Base-by-base conservation (phyloP, 495 filamentous ascomycete genomes). In the Penicillium ucsense region DNA sequence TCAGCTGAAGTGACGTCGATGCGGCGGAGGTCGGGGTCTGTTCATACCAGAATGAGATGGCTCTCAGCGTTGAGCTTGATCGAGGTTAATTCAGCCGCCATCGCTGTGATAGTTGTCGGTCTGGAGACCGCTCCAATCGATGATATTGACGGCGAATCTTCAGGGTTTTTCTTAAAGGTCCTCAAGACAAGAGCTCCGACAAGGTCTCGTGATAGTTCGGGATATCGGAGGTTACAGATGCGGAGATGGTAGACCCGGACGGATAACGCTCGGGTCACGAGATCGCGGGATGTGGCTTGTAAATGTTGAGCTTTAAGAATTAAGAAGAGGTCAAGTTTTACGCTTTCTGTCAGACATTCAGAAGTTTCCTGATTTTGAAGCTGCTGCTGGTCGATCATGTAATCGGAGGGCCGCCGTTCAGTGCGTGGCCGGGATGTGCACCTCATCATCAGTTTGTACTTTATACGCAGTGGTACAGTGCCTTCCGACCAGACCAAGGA, bases 61-160 rank as follows among this genome's bases (percentile, higher is more conserved):
- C 73, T 78, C 63, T 88, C 84, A 7, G 83, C 72, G 60, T 88
- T 84, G 47, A 89, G 76, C 68, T 86, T 84, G 35, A 74, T 84
- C 9, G 76, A 79, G 11, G 78, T 73, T 27, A 78, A 65, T 46
- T 78, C 75, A 36, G 68, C 72, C 28, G 72, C 71, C 73, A 77
- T 77, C 8, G 28, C 48, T 46, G 37, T 31, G 8, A 32, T 33
- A 3, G 30, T 6, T 32, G 36, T 8, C 3, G 40, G 45, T 35
- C 8, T 30, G 10, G 9, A 20, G 20, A 20, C 20, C 20, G 2
- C 20, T 20, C 20, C 20, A 1, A 20, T 20, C 1, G 20, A 20
- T 20, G 20, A 20, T 20, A 20, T 20, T 20, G 20, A 20, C 20
- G 20, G 20, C 20, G 1, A 20, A 20, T 20, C 20, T 20, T 20